Evolutionary conservation across 768 basidiomycete genomes (phyloP), one percentile per base, ranked within the genome.

Genomic region (Fibroporia radiculosa): DNA sequence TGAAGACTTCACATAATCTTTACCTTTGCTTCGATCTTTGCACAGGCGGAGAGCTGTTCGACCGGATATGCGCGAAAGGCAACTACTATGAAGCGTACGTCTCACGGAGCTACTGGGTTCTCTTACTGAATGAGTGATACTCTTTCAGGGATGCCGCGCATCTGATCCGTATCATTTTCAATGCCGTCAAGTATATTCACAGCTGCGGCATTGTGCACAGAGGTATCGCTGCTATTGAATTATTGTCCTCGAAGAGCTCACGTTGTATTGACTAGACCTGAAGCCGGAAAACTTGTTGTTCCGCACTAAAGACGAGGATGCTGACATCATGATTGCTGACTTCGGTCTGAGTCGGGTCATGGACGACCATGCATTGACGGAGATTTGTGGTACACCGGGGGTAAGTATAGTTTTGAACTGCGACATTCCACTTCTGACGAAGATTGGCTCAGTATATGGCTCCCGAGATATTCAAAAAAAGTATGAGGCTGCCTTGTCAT

Each of bases 251-350:
- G 14, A 11, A 14, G 18, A 29, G 11, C 12, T 25, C 29, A 27
- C 20, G 34, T 20, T 13, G 23, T 23, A 18, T 20, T 26, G 11
- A 5, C 16, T 50, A 86, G 93, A 99, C 59, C 68, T 99, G 49
- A 99, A 99, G 66, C 95, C 95, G 3, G 95, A 99, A 69, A 99
- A 99, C 66, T 77, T 99, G 19, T 73, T 99, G 25, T 99, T 98
- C 81, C 82, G 88, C 46, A 83, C 85, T 13, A 74, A 77, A 52
- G 84, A 77, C 4, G 93, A 97, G 62, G 88, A 91, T 32, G 84
- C 93, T 13, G 93, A 95, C 57, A 84, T 99, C 56, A 89, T 96
- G 82, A 82, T 99, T 47, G 95, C 95, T 0, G 95, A 99, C 64
- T 99, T 99, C 61, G 95, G 93, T 14, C 74, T 96, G 47, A 84